Evolutionary conservation across 345 rosid species (phyloP).

Genomic region (Eucalyptus grandis): DNA sequence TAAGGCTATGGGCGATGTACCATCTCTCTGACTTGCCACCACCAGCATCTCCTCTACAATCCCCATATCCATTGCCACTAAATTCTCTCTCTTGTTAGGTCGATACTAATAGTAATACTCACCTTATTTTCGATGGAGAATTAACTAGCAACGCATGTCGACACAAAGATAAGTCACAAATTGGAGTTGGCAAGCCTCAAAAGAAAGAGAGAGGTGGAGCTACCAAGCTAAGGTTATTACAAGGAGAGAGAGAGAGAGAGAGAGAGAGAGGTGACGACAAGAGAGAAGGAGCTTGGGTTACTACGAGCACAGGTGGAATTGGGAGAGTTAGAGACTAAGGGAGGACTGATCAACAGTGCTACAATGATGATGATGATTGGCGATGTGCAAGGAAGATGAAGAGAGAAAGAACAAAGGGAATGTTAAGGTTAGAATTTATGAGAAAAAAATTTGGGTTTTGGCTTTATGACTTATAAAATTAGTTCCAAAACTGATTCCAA

Average conservation of each 20-base stretch:
- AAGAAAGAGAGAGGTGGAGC: neutral
- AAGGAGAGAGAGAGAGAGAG: no score
- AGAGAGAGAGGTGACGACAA: neutral
- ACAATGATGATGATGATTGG: neutral
- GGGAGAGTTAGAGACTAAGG: neutral
- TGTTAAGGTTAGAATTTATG: no score
- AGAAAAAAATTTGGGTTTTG: no score
- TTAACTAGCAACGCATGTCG: neutral
- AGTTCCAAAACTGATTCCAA: no score
- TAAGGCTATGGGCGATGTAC: neutral
- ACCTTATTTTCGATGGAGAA: neutral
- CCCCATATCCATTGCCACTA: neutral
- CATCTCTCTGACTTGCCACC: neutral
- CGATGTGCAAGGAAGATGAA: neutral
- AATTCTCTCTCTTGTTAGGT: neutral
- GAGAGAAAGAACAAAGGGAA: neutral
- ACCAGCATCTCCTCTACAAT: neutral
- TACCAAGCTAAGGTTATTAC: no score
- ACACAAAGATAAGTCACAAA: neutral
- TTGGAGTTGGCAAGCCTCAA: neutral
- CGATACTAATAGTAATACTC: neutral
- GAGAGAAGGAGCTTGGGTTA: neutral
- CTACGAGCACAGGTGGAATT: neutral
- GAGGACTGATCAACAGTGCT: rapidly evolving
- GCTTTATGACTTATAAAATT: neutral